Evolutionary conservation across 2,329 filamentous ascomycete genomes (phyloP), one percentile per base, ranked within the genome.

Genomic region (Fusarium fracticaudum): DNA sequence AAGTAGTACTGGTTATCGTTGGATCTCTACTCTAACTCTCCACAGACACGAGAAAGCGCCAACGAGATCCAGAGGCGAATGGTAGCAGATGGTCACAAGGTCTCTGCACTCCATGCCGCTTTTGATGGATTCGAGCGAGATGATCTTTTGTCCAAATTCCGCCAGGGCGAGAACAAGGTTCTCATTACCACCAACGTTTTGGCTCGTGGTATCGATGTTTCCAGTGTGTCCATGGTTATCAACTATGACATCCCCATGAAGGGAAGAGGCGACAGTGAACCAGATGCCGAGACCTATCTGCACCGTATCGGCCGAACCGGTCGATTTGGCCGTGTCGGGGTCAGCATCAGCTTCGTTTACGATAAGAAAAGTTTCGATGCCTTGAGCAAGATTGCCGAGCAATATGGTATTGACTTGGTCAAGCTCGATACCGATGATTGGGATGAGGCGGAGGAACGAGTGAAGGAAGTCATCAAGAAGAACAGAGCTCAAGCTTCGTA

Each of bases 101-200:
- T 98, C 29, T 95, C 93, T 10, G 95, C 94, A 29, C 87, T 99
- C 71, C 96, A 97, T 76, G 95, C 95, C 80, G 95, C 92, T 44
- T 92, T 96, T 71, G 95, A 98, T 73, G 95, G 95, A 33, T 85
- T 85, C 40, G 92, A 95, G 79, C 93, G 96, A 84, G 96, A 99
- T 79, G 85, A 88, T 2, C 90, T 98, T 70, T 92, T 99, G 70
- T 91, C 96, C 79, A 90, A 93, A 65, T 99, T 99, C 89, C 92
- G 96, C 67, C 89, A 86, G 50, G 96, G 96, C 44, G 89, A 92
- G 67, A 94, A 94, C 79, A 99, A 99, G 86, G 96, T 99, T 14
- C 91, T 99, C 71, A 98, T 99, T 80, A 97, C 96, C 3, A 99
- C 96, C 77, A 99, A 99, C 80, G 95, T 99, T 43, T 89, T 99